phyloP scores from a whole-genome alignment of 2,329 filamentous ascomycete genomes.

The Curvularia verruculosa region DNA sequence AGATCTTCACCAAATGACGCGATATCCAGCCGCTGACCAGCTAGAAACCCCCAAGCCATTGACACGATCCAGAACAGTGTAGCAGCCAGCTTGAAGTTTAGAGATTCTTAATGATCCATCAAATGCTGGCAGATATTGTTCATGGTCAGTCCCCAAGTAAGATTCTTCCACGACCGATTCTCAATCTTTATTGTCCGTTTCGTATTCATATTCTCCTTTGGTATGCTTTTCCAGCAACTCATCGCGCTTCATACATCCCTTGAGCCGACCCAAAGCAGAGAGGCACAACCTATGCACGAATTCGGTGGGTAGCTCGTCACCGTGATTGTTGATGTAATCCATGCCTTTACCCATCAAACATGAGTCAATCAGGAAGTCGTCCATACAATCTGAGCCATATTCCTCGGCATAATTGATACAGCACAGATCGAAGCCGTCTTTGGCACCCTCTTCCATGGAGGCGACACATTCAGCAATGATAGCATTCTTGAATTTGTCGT shows the following conservation, averaged over 20 bases:
- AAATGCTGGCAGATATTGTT: background rate
- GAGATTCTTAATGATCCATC: background rate
- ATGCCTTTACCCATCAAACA: background rate
- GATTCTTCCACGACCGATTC: background rate
- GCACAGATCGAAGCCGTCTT: background rate
- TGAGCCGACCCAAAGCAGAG: background rate
- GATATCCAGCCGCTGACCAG: background rate
- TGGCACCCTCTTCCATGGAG: background rate
- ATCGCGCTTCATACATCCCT: background rate
- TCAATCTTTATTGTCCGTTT: background rate
- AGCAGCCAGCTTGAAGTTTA: background rate
- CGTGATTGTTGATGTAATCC: no score
- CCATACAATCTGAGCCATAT: background rate
- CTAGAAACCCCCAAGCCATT: background rate
- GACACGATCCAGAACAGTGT: background rate
- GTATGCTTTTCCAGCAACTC: background rate
- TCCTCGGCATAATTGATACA: background rate
- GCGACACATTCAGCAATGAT: background rate
- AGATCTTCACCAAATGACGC: background rate
- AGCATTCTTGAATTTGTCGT: background rate
- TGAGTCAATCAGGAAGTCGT: background rate
- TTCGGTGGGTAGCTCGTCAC: background rate
- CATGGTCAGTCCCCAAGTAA: background rate
- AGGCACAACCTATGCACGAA: background rate
- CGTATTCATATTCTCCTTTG: background rate